Base-by-base conservation (phyloP, 495 filamentous ascomycete species). In the Podospora australis region DNA sequence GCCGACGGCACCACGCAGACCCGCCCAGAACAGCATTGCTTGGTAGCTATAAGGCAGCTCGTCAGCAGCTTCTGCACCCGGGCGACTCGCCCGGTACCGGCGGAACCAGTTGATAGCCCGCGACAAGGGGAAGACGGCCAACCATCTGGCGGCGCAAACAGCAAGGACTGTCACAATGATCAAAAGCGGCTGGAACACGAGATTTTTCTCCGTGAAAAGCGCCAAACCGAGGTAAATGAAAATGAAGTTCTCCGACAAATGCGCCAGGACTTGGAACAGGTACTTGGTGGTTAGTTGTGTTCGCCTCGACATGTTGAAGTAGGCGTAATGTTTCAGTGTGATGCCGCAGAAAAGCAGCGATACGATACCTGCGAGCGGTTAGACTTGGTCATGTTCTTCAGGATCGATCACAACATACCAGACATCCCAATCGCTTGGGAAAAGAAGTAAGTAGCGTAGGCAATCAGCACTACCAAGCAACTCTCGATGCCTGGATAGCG, bases 261-360 rank as follows among this genome's bases (percentile, higher is more conserved):
- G 94, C 4, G 94, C 87, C 49, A 94, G 82, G 41, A 96, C 83
- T 66, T 92, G 87, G 71, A 98, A 98, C 21, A 96, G 78, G 70
- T 95, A 98, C 65, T 98, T 98, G 45, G 94, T 98, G 14, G 92
- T 96, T 57, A 98, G 79, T 61, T 98, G 92, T 17, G 94, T 96
- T 35, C 92, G 84, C 35, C 92, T 84, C 23, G 92, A 98, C 92
- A 98, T 98, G 70, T 98, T 98, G 73, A 96, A 96, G 72, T 98
- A 98, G 34, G 92, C 92, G 59, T 98, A 97, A 64, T 98, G 92
- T 65, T 98, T 98, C 26, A 98, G 75, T 6, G 92, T 96, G 50
- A 98, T 98, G 24, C 92, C 92, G 65, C 94, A 97, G 71, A 98
- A 97, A 9, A 98, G 72, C 47, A 98, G 77, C 14, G 92, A 92